phyloP scores from a whole-genome alignment of 371 early-diverging fungal species.

The Pancytospora philotis region DNA sequence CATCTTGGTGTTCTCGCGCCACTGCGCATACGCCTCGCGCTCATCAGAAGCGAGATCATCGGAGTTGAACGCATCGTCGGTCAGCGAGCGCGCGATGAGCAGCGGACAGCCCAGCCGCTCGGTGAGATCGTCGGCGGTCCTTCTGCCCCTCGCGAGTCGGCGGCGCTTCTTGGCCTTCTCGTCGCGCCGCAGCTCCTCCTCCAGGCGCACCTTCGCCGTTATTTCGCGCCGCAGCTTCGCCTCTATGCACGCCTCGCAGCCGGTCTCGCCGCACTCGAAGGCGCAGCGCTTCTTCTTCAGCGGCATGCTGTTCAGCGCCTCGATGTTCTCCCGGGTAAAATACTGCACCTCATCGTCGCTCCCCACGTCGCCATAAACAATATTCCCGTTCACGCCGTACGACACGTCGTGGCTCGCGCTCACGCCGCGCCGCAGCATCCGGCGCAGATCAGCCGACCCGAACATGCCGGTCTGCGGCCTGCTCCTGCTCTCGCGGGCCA shows the following conservation, averaged over 20 bases:
- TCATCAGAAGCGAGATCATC: slow-evolving; percentile 33
- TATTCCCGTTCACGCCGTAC: slow-evolving; percentile 6
- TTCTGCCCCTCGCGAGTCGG: slow-evolving; percentile 8
- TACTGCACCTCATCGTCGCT: slow-evolving; percentile 30
- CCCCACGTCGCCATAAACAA: slow-evolving; percentile 26
- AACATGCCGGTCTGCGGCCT: background rate
- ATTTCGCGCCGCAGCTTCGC: slow-evolving; percentile 25
- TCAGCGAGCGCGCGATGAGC: slow-evolving; percentile 10
- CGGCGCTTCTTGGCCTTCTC: slow-evolving; percentile 19
- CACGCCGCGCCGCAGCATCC: background rate
- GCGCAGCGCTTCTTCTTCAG: slow-evolving; percentile 10
- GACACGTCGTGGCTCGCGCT: slow-evolving; percentile 14
- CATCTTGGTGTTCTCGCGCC: slow-evolving; percentile 7
- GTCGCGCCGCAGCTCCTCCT: slow-evolving; percentile 3
- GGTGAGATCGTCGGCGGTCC: slow-evolving; percentile 9
- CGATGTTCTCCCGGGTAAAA: slow-evolving; percentile 21
- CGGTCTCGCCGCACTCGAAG: slow-evolving; percentile 23
- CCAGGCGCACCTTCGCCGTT: slow-evolving; percentile 7
- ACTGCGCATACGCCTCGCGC: background rate
- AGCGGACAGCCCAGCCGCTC: slow-evolving; percentile 29
- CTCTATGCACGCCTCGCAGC: slow-evolving; percentile 27
- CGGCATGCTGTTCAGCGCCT: background rate
- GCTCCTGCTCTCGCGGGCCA: background rate
- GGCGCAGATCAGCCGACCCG: background rate
- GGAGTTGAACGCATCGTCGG: slow-evolving; percentile 35